Evolutionary conservation across 805 yeast species (phyloP).

Genomic region (Tetrapisispora phaffii): DNA sequence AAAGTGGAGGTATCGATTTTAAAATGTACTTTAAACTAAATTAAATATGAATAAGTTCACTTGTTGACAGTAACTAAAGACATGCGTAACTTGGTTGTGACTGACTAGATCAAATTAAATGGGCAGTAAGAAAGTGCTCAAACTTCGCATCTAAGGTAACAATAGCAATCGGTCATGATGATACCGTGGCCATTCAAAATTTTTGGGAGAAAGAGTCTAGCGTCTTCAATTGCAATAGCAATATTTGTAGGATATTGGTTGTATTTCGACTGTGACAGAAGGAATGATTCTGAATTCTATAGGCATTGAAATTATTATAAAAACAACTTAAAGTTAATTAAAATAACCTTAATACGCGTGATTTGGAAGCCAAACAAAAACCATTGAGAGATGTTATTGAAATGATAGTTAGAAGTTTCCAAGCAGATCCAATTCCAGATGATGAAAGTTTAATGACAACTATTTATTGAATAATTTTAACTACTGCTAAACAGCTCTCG

Average conservation of each 20-base stretch:
- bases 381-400: constrained; percentile 50
- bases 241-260: constrained; percentile 64
- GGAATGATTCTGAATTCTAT: constrained; percentile 76
- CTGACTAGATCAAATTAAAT: too few species aligned
- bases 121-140: too few species aligned
- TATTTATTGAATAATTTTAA: constrained; percentile 73
- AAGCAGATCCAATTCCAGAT: constrained; percentile 61
- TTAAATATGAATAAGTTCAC: too few species aligned
- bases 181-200: background rate
- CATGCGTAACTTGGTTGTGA: too few species aligned
- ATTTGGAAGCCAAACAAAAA: constrained; percentile 48
- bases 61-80: too few species aligned
- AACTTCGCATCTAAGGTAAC: too few species aligned
- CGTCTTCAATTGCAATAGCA: constrained; percentile 13
- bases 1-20: too few species aligned
- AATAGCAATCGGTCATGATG: too few species aligned
- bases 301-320: constrained; percentile 39
- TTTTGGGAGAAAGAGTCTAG: background rate
- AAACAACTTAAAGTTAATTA: constrained; percentile 44
- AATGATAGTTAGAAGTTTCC: constrained; percentile 52
- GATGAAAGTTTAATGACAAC: constrained; percentile 53
- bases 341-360: constrained; percentile 44
- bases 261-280: constrained; percentile 88
- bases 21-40: too few species aligned
- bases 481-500: constrained; percentile 72